Conservation (phyloP, 75 land plant species). For the Picea sitchensis region DNA sequence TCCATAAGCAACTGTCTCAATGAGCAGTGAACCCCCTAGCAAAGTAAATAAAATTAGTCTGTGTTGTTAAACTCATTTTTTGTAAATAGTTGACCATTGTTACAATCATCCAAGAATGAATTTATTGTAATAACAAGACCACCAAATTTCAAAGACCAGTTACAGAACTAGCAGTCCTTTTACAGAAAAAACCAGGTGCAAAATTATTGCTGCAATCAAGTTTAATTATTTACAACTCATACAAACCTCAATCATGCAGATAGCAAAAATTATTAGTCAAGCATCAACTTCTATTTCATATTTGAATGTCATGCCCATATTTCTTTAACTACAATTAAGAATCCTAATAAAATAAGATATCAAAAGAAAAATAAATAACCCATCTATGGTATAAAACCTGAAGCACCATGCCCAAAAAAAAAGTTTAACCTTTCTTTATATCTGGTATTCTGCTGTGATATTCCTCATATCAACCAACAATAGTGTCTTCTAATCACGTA, state of each 20-base stretch:
- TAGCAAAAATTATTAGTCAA: background rate
- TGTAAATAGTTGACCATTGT: background rate
- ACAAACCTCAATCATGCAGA: background rate
- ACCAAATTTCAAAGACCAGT: background rate
- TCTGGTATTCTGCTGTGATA: background rate
- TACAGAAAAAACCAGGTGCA: background rate
- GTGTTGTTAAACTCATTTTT: too few relatives aligned
- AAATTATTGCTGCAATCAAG: background rate
- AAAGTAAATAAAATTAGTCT: constrained; percentile 7
- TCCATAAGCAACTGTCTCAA: constrained; percentile 92
- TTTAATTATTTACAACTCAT: background rate
- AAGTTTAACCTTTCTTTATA: background rate
- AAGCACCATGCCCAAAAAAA: background rate
- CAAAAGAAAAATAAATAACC: background rate
- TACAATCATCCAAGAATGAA: background rate
- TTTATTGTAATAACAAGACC: background rate
- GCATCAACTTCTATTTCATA: background rate
- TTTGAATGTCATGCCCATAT: background rate
- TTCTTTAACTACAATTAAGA: background rate
- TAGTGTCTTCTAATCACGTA: constrained; percentile 10
- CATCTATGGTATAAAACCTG: background rate
- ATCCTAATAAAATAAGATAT: background rate
- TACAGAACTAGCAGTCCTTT: background rate
- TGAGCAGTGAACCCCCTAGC: constrained; percentile 87
- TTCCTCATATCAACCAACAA: background rate